phyloP scores from a whole-genome alignment of 208 protist species.

The Crithidia mellificae region DNA sequence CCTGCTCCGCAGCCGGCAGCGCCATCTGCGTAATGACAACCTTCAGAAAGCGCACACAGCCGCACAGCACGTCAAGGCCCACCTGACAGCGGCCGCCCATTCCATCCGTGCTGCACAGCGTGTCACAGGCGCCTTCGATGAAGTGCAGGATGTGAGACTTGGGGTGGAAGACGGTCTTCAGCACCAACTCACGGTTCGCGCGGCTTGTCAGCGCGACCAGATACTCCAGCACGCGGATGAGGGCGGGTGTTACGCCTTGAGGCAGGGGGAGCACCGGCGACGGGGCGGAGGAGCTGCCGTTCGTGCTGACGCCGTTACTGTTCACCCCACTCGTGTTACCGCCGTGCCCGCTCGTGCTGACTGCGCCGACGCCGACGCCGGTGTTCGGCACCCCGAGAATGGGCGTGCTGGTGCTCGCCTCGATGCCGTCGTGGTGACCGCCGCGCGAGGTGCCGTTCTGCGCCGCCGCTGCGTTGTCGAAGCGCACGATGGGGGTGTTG shows the following conservation, averaged over 20 bases:
- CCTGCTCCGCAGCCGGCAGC: conserved; percentile 7
- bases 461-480: conserved; percentile 34
- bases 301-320: not conserved
- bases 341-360: not conserved
- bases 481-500: conserved; percentile 42
- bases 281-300: not conserved
- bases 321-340: not conserved
- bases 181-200: conserved; percentile 56
- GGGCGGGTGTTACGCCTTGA: conserved; percentile 48
- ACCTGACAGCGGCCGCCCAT: conserved; percentile 28
- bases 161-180: conserved; percentile 60
- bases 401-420: conserved; percentile 1
- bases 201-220: conserved; percentile 41
- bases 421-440: conserved; percentile 11
- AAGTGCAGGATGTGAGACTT: conserved; percentile 65
- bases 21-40: conserved; percentile 44
- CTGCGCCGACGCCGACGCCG: conserved; percentile 11
- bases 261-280: conserved; percentile 36
- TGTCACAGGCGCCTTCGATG: conserved; percentile 54
- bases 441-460: conserved; percentile 9
- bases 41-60: conserved; percentile 61
- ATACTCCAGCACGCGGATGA: conserved; percentile 72
- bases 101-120: conserved; percentile 23
- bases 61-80: conserved; percentile 58
- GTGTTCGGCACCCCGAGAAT: conserved; percentile 16